These are phyloP conservation scores for Fusarium beomiforme DNA, from an alignment of 2,329 filamentous ascomycete species.

Conservation along the genomic window DNA sequence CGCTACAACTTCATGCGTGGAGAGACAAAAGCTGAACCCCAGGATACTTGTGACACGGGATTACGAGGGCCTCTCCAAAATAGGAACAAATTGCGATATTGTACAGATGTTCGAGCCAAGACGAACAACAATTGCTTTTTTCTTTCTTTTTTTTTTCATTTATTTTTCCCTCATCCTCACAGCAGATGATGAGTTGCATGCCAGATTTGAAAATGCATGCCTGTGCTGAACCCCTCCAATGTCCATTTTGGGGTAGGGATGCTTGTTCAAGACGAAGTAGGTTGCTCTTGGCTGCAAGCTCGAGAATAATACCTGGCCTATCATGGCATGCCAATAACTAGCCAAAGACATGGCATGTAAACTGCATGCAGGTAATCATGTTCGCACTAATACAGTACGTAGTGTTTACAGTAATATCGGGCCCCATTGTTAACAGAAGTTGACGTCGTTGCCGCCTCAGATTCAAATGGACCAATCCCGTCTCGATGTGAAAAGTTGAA, in stretches of 20 bases:
- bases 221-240: background rate
- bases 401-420: background rate
- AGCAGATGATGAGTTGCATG: constrained; percentile 15
- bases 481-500: background rate
- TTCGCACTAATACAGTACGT: constrained; percentile 25
- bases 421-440: background rate
- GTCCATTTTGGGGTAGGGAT: background rate
- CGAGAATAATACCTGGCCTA: constrained; percentile 15
- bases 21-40: background rate
- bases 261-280: background rate
- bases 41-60: background rate
- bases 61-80: background rate
- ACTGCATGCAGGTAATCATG: constrained; percentile 34
- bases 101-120: background rate
- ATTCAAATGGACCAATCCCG: constrained; percentile 5
- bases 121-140: constrained; percentile 18
- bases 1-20: background rate
- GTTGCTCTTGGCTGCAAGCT: constrained; percentile 24
- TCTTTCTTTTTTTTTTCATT: too few species aligned
- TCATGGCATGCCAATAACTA: constrained; percentile 7
- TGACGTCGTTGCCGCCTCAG: background rate
- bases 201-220: constrained; percentile 6
- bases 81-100: background rate
- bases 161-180: background rate
- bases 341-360: constrained; percentile 2